phyloP scores from a whole-genome alignment of 805 yeast species.

The Barnettozyma populi region DNA sequence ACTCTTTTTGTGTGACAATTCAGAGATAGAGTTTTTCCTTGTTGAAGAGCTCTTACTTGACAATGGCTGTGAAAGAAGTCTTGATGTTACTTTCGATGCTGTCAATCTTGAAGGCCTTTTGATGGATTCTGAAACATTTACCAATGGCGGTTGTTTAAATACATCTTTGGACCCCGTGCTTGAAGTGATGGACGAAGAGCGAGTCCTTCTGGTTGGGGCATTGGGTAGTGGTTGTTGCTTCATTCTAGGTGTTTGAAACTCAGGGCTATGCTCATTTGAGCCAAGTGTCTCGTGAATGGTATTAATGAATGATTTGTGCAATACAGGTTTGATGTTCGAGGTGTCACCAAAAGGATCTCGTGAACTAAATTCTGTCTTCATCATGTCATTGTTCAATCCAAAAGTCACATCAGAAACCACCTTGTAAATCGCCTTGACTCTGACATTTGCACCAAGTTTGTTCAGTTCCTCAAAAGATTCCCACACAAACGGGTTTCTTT shows the following conservation, averaged over 20 bases:
- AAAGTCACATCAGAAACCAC: slow-evolving; percentile 12
- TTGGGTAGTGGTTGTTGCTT: slow-evolving; percentile 32
- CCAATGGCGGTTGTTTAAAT: slow-evolving; percentile 21
- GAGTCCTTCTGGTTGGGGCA: slow-evolving; percentile 35
- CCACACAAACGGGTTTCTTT: slow-evolving; percentile 74
- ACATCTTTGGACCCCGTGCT: slow-evolving; percentile 7
- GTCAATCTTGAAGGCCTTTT: slow-evolving; percentile 29
- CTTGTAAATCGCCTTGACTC: slow-evolving; percentile 50
- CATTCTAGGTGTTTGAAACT: slow-evolving; percentile 38
- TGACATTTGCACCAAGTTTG: slow-evolving; percentile 63
- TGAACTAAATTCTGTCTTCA: slow-evolving; percentile 8
- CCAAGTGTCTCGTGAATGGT: slow-evolving; percentile 17
- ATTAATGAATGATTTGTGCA: slow-evolving; percentile 13
- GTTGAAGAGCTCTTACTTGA: slow-evolving; percentile 11
- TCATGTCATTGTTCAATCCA: slow-evolving; percentile 8
- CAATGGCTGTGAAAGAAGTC: slow-evolving; percentile 40
- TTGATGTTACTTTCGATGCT: slow-evolving; percentile 42
- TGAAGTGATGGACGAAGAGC: slow-evolving; percentile 17
- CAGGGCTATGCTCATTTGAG: slow-evolving; percentile 17
- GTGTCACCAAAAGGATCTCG: slow-evolving; percentile 28
- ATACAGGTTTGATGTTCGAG: slow-evolving; percentile 11
- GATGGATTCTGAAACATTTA: slow-evolving; percentile 15
- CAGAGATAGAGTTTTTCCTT: slow-evolving; percentile 11
- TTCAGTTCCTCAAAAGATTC: slow-evolving; percentile 80
- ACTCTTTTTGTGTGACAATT: slow-evolving; percentile 17